These are phyloP conservation scores for Elongisporangium undulatum DNA, from an alignment of 352 stramenopile species.

Conservation along the genomic window DNA sequence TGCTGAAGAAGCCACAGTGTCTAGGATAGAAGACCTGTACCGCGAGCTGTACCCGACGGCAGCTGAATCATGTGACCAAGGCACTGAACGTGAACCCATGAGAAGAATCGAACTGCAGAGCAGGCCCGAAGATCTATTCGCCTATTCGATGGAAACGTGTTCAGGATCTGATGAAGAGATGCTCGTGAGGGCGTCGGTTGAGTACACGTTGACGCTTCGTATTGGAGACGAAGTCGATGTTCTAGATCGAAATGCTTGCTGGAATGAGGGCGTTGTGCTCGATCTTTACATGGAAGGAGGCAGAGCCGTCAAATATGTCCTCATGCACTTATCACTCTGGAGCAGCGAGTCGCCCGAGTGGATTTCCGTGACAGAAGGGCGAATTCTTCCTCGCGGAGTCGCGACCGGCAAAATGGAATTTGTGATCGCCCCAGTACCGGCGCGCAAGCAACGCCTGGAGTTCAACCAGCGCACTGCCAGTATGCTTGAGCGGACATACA, in stretches of 20 bases:
- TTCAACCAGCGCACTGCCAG: conserved; percentile 47
- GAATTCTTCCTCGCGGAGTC: conserved; percentile 67
- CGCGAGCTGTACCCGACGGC: conserved; percentile 37
- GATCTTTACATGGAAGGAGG: conserved; percentile 44
- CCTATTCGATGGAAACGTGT: conserved; percentile 29
- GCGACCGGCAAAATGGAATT: conserved; percentile 41
- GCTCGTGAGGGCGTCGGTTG: conserved; percentile 54
- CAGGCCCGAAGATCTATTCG: conserved; percentile 41
- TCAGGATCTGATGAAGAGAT: conserved; percentile 9
- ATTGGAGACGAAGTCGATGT: conserved; percentile 72
- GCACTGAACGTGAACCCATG: conserved; percentile 4
- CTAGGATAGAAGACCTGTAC: conserved; percentile 54
- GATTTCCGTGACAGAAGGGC: conserved; percentile 60
- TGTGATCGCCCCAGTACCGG: conserved; percentile 29
- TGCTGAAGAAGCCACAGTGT: conserved; percentile 28
- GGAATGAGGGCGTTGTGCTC: conserved; percentile 76
- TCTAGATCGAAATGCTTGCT: conserved; percentile 71
- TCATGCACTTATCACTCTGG: conserved; percentile 63
- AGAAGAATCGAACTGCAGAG: conserved; percentile 25
- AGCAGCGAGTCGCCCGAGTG: conserved; percentile 58
- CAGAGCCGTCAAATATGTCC: conserved; percentile 45
- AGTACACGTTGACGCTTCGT: conserved; percentile 54
- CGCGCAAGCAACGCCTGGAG: conserved; percentile 32
- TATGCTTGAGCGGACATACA: conserved; percentile 47
- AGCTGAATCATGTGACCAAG: conserved; percentile 1